A percentile compares a stretch with the other conserved stretches of the same genome.
Conservation (phyloP, 371 early-diverging fungal species). For the Gilbertella persicaria region DNA sequence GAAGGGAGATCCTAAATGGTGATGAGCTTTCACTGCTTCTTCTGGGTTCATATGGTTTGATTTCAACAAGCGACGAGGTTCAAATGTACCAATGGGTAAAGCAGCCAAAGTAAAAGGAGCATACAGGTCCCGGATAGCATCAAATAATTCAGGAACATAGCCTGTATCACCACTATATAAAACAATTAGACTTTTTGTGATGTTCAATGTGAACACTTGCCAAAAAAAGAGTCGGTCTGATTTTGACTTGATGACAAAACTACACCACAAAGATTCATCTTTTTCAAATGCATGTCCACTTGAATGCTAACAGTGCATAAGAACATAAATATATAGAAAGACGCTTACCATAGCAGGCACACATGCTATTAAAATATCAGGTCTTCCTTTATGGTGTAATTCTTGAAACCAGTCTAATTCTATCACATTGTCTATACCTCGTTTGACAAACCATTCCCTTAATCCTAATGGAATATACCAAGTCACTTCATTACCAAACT, state of each 20-base stretch:
- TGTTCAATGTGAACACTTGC: slow-evolving; percentile 17
- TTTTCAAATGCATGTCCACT: slow-evolving; percentile 48
- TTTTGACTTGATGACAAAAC: slow-evolving; percentile 53
- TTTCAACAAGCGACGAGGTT: slow-evolving; percentile 47
- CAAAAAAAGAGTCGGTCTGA: slow-evolving; percentile 56
- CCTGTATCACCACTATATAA: slow-evolving; percentile 59
- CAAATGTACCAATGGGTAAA: slow-evolving; percentile 61
- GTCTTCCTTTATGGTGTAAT: slow-evolving; percentile 41
- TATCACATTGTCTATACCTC: slow-evolving; percentile 57
- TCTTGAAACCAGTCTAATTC: slow-evolving; percentile 75
- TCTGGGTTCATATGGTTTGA: slow-evolving; percentile 60
- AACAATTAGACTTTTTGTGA: neutral
- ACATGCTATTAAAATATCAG: slow-evolving; percentile 51
- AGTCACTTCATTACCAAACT: slow-evolving; percentile 55
- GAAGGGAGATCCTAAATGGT: slow-evolving; percentile 44
- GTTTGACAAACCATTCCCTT: slow-evolving; percentile 51
- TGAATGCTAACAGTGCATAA: slow-evolving; percentile 44
- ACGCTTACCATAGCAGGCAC: slow-evolving; percentile 52
- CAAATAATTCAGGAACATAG: slow-evolving; percentile 57
- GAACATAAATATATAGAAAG: neutral
- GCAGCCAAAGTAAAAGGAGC: slow-evolving; percentile 58
- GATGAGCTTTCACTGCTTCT: slow-evolving; percentile 57
- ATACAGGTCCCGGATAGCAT: slow-evolving; percentile 54
- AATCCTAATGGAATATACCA: slow-evolving; percentile 69
- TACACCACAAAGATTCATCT: slow-evolving; percentile 61